These are phyloP conservation scores for Pleodorina starrii DNA, from an alignment of 139 green algal genomes.

Conservation along the genomic window DNA sequence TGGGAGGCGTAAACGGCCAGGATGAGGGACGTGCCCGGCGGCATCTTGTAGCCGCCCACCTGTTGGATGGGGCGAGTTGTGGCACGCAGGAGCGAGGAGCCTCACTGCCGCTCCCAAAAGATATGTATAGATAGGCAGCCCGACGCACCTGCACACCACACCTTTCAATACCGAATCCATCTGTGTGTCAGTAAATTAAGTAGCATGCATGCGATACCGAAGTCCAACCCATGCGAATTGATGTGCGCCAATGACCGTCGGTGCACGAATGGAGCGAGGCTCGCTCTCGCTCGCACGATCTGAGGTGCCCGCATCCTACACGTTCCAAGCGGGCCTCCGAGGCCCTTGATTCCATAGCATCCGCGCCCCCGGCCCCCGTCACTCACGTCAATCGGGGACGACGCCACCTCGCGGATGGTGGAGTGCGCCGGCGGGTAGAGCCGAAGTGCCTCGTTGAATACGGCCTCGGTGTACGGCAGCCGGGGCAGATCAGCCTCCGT, in stretches of 20 bases:
- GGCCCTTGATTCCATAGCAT: too few species aligned
- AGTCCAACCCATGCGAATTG: not conserved
- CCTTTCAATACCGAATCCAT: not conserved
- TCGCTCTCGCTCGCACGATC: not conserved
- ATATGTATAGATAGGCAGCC: not conserved
- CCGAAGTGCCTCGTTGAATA: slow-evolving; percentile 72
- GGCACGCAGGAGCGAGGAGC: not conserved
- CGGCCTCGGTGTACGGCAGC: slow-evolving; percentile 68
- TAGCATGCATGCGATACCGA: not conserved
- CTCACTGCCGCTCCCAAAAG: not conserved
- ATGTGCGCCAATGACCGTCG: not conserved
- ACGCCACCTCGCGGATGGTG: not conserved
- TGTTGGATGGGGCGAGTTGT: not conserved
- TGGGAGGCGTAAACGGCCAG: slow-evolving; percentile 64
- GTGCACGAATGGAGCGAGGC: not conserved
- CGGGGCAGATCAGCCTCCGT: slow-evolving; percentile 2
- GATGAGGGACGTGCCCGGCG: not conserved
- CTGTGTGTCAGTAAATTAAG: not conserved
- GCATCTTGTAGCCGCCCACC: slow-evolving; percentile 25
- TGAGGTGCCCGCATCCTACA: too few species aligned
- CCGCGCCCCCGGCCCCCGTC: not conserved
- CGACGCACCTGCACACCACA: not conserved
- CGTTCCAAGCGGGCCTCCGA: too few species aligned
- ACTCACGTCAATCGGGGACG: not conserved
- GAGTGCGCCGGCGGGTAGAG: slow-evolving; percentile 65